These are phyloP conservation scores for Ilyonectria mors-panacis DNA, from an alignment of 2,329 filamentous ascomycete species.

Conservation along the genomic window DNA sequence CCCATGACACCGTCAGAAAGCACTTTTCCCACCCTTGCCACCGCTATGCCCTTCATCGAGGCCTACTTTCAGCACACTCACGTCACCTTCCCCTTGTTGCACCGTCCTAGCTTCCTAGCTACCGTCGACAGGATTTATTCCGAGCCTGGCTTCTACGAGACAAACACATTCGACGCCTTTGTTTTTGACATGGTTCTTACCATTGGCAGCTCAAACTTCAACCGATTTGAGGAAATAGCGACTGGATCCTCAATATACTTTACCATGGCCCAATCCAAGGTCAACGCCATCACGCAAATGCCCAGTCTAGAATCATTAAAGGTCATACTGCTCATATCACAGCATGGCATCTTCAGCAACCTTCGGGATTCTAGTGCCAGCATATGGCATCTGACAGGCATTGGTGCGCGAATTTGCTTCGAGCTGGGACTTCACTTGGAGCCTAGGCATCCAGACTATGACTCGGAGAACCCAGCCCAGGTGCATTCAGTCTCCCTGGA, in stretches of 20 bases:
- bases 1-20: constrained; percentile 8
- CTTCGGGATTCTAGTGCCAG: constrained; percentile 17
- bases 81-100: constrained; percentile 20
- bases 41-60: constrained; percentile 12
- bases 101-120: constrained; percentile 14
- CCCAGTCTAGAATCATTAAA: constrained; percentile 1
- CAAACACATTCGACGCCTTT: constrained; percentile 14
- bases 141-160: constrained; percentile 19
- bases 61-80: constrained; percentile 30
- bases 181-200: constrained; percentile 30
- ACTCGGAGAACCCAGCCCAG: background rate
- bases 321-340: constrained; percentile 11
- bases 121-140: constrained; percentile 21
- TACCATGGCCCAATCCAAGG: constrained; percentile 25
- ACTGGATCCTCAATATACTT: constrained; percentile 4
- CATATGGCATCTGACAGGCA: constrained; percentile 23
- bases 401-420: constrained; percentile 26
- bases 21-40: background rate
- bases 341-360: constrained; percentile 29
- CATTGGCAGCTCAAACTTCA: constrained; percentile 25
- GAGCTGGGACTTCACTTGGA: constrained; percentile 23
- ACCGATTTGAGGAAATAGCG: constrained; percentile 20
- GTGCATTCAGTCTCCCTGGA: constrained; percentile 1
- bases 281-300: constrained; percentile 3
- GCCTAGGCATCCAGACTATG: background rate